Evolutionary conservation across 2,329 filamentous ascomycete species (phyloP).

Genomic region (Dactylellina drechsleri): DNA sequence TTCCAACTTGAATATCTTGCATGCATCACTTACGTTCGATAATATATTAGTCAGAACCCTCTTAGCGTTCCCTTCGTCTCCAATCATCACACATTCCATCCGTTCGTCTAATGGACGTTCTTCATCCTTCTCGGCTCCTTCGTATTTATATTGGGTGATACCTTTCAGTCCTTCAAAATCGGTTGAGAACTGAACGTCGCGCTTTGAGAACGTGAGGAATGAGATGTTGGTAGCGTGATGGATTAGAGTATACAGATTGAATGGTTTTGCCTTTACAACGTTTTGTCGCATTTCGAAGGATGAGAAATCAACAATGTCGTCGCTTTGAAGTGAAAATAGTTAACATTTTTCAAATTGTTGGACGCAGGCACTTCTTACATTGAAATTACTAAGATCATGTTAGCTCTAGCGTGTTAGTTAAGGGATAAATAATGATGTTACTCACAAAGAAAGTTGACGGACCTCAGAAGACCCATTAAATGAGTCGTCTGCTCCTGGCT

Average conservation of each 20-base stretch:
- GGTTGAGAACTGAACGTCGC: slow-evolving; percentile 50
- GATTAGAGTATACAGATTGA: slow-evolving; percentile 56
- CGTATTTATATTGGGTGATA: slow-evolving; percentile 41
- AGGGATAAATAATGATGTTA: not conserved
- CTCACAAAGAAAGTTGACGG: slow-evolving; percentile 55
- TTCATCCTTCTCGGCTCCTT: slow-evolving; percentile 44
- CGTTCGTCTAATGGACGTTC: slow-evolving; percentile 52
- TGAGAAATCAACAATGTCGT: slow-evolving; percentile 58
- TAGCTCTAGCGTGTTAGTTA: slow-evolving; percentile 19
- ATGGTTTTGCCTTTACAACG: slow-evolving; percentile 50
- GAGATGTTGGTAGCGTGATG: slow-evolving; percentile 55
- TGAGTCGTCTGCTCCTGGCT: slow-evolving; percentile 55
- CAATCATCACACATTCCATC: slow-evolving; percentile 53
- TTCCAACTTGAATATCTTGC: not conserved
- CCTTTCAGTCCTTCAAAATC: slow-evolving; percentile 42
- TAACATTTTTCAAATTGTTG: not conserved
- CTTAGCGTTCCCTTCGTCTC: slow-evolving; percentile 56
- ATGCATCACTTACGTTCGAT: slow-evolving; percentile 51
- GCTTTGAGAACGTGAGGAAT: slow-evolving; percentile 51
- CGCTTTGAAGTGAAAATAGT: slow-evolving; percentile 36
- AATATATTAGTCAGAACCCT: slow-evolving; percentile 57
- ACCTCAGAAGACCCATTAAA: slow-evolving; percentile 53
- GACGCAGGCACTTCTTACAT: slow-evolving; percentile 16
- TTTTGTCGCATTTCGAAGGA: slow-evolving; percentile 56
- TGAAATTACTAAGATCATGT: slow-evolving; percentile 52